Evolutionary conservation across 2,329 filamentous ascomycete species (phyloP).

Genomic region (Septoria linicola): DNA sequence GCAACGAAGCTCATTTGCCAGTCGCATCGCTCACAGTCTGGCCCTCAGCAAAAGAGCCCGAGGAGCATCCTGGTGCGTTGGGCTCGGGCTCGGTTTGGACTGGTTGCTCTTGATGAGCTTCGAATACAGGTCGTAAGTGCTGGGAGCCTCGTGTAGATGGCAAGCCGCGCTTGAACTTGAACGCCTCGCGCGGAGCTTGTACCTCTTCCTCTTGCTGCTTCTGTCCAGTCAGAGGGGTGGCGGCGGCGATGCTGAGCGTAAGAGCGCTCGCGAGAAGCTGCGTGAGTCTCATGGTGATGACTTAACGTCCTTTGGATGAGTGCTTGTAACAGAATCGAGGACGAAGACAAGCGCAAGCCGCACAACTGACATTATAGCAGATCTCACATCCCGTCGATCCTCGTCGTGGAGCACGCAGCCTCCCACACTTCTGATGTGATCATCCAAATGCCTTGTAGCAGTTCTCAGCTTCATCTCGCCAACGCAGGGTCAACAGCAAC

Average conservation of each 20-base stretch:
- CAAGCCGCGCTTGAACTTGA: constrained; percentile 15
- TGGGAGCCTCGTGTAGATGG: constrained; percentile 17
- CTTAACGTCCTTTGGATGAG: no score
- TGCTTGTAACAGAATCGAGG: neutral
- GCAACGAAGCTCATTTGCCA: constrained; percentile 59
- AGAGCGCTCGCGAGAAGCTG: neutral
- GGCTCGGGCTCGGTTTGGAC: constrained; percentile 11
- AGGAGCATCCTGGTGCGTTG: constrained; percentile 26
- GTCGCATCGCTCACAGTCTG: constrained; percentile 57
- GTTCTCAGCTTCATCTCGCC: neutral
- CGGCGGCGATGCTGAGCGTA: neutral
- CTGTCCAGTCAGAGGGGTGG: neutral
- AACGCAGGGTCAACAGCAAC: neutral
- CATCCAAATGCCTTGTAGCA: neutral
- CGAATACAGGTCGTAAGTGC: constrained; percentile 19
- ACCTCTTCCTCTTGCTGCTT: neutral
- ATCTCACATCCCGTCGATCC: no score
- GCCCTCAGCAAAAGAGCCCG: constrained; percentile 48
- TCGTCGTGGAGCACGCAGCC: neutral
- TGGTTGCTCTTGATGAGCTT: constrained; percentile 19
- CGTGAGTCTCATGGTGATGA: neutral
- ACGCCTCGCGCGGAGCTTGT: neutral
- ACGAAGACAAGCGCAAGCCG: no score
- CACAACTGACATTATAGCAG: no score
- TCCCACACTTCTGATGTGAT: neutral